These are phyloP conservation scores for Vanrija sp. DNA, from an alignment of 1,284 basidiomycete species.

Conservation along the genomic window DNA sequence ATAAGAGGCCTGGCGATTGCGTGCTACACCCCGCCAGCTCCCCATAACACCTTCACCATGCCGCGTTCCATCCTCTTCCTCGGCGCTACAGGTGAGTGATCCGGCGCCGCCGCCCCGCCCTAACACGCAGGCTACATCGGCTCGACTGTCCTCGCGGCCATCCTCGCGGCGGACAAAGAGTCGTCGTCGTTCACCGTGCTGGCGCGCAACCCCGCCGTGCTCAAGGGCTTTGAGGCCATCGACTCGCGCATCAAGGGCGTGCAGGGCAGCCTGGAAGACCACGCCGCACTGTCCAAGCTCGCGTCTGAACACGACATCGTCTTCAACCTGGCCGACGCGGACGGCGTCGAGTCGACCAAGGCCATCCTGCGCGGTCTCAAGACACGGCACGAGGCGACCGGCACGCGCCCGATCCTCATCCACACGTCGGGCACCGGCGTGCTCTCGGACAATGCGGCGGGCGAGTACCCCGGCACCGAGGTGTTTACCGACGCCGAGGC, in stretches of 20 bases:
- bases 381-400: slow-evolving; percentile 35
- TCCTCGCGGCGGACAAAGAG: slow-evolving; percentile 2
- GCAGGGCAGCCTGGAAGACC: slow-evolving; percentile 34
- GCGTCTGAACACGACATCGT: slow-evolving; percentile 41
- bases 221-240: slow-evolving; percentile 3
- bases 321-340: slow-evolving; percentile 45
- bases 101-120: too few relatives aligned
- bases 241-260: slow-evolving; percentile 2
- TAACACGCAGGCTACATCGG: slow-evolving; percentile 13
- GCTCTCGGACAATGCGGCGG: slow-evolving; percentile 26
- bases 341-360: slow-evolving; percentile 33
- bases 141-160: slow-evolving; percentile 3
- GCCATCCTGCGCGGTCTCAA: slow-evolving; percentile 45
- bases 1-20: too few relatives aligned
- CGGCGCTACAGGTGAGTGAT: slow-evolving; percentile 8
- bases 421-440: slow-evolving; percentile 49
- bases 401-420: slow-evolving; percentile 40
- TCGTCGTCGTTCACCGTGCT: slow-evolving; percentile 4
- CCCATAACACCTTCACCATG: not conserved
- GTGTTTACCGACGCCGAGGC: slow-evolving; percentile 40
- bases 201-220: slow-evolving; percentile 1
- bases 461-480: slow-evolving; percentile 17
- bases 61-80: slow-evolving; percentile 9
- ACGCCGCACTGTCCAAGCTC: slow-evolving; percentile 29
- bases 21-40: too few relatives aligned